Evolutionary conservation across 2,329 filamentous ascomycete genomes (phyloP).

Genomic region (Aspergillus ochraceoroseus): DNA sequence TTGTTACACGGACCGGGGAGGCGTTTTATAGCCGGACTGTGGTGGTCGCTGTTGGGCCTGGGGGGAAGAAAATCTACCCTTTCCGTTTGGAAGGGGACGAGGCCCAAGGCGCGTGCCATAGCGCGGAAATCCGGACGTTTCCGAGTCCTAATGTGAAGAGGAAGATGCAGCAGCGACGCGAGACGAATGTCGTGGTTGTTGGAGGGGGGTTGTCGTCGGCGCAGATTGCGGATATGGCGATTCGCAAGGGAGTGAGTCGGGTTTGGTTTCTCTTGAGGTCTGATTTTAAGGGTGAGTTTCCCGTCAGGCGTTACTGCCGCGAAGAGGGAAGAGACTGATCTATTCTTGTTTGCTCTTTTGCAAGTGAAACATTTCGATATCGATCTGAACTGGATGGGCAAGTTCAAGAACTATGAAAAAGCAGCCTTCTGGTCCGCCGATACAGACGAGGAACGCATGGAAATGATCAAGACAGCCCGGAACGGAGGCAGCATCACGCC

Average conservation of each 20-base stretch:
- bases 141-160: constrained; percentile 51
- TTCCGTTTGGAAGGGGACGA: constrained; percentile 41
- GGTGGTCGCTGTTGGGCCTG: constrained; percentile 66
- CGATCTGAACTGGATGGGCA: constrained; percentile 72
- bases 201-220: constrained; percentile 73
- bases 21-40: constrained; percentile 58
- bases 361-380: constrained; percentile 72
- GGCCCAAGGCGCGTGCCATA: constrained; percentile 55
- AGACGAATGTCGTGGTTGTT: constrained; percentile 65
- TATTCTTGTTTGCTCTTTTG: too few relatives aligned
- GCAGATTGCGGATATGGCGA: constrained; percentile 63
- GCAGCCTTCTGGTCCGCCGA: constrained; percentile 73
- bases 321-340: neutral
- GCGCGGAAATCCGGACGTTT: constrained; percentile 58
- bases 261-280: constrained; percentile 67
- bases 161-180: constrained; percentile 49
- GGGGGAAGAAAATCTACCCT: constrained; percentile 53
- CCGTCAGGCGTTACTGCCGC: neutral
- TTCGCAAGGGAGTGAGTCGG: constrained; percentile 60
- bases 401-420: constrained; percentile 73
- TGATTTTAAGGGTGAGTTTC: constrained; percentile 41
- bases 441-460: constrained; percentile 61
- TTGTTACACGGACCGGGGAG: constrained; percentile 52
- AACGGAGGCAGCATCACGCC: constrained; percentile 74
- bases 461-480: constrained; percentile 61